phyloP scores from a whole-genome alignment of 768 basidiomycete species.

The Termitomyces sp. region DNA sequence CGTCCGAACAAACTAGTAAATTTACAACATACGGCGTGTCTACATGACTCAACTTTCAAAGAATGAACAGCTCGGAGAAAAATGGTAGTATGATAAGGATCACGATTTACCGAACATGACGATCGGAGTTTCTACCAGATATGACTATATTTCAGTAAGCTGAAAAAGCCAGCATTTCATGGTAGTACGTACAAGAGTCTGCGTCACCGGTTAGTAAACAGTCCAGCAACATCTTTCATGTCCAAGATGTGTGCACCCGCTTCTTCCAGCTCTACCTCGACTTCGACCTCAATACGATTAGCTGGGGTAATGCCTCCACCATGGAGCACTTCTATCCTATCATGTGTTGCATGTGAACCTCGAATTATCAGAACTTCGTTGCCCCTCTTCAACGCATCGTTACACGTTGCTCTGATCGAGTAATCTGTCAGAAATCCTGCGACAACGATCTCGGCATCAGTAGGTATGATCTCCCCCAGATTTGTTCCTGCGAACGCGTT shows the following conservation, averaged over 20 bases:
- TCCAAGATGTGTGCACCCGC: constrained; percentile 60
- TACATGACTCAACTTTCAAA: not conserved
- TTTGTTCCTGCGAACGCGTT: constrained; percentile 62
- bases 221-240: constrained; percentile 55
- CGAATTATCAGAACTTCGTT: constrained; percentile 60
- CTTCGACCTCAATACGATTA: constrained; percentile 45
- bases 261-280: constrained; percentile 64
- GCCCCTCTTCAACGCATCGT: constrained; percentile 53
- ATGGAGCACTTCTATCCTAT: constrained; percentile 56
- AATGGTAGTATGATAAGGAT: not conserved
- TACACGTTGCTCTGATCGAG: constrained; percentile 54
- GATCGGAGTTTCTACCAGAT: not conserved
- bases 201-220: constrained; percentile 50
- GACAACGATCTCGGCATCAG: constrained; percentile 56
- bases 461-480: constrained; percentile 42
- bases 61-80: not conserved
- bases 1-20: no score
- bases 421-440: constrained; percentile 68
- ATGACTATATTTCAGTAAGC: not conserved
- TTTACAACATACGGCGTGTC: not conserved
- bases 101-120: not conserved
- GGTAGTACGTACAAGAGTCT: not conserved
- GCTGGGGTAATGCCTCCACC: constrained; percentile 52
- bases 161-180: not conserved
- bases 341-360: constrained; percentile 64